phyloP scores from a whole-genome alignment of 116 monocot species.

The Posidonia oceanica region DNA sequence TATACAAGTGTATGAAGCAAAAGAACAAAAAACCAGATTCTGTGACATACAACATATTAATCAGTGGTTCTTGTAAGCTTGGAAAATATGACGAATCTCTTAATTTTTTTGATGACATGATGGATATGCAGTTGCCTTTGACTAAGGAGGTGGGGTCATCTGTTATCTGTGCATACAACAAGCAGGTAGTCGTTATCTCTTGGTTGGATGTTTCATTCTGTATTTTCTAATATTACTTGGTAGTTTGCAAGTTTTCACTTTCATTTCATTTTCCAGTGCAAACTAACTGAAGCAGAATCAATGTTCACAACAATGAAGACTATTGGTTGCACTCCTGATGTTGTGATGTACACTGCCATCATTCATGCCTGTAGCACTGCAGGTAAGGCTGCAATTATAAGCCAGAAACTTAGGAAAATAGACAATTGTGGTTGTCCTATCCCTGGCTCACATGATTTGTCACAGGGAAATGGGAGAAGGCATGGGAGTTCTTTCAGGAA shows the following conservation, averaged over 20 bases:
- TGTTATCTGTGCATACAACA: constrained; percentile 67
- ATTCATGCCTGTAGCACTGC: constrained; percentile 66
- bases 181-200: constrained; percentile 43
- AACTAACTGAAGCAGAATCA: constrained; percentile 63
- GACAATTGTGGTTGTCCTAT: not conserved
- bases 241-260: not conserved
- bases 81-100: constrained; percentile 58
- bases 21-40: constrained; percentile 64
- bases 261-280: constrained; percentile 43
- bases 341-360: constrained; percentile 77
- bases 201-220: not conserved
- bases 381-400: constrained; percentile 23
- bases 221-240: not conserved
- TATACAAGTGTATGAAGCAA: constrained; percentile 57
- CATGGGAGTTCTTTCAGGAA: constrained; percentile 71
- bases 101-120: constrained; percentile 72
- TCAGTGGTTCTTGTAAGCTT: constrained; percentile 70
- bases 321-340: constrained; percentile 52
- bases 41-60: constrained; percentile 75
- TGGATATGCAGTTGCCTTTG: constrained; percentile 43
- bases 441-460: not conserved
- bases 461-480: constrained; percentile 64
- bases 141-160: constrained; percentile 91
- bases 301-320: constrained; percentile 59
- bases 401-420: not conserved